Conservation (phyloP, 257 asterid species). For the Solanum chiquidenum region DNA sequence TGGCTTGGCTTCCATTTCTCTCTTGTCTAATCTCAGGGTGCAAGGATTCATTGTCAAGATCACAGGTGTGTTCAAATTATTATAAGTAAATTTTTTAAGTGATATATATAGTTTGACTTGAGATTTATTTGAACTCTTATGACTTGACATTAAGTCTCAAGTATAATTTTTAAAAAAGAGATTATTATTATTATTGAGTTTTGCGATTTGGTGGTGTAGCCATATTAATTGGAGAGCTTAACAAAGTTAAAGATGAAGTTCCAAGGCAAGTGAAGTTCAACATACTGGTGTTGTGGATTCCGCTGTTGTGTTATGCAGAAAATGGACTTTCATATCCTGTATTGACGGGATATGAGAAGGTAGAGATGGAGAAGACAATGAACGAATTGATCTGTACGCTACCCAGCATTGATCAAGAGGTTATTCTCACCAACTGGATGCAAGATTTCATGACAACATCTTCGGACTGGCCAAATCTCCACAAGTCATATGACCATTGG, state of each 20-base stretch:
- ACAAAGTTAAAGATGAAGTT: neutral
- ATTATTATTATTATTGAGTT: neutral
- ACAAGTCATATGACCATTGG: conserved; percentile 13
- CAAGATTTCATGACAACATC: conserved; percentile 12
- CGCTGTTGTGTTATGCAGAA: conserved; percentile 19
- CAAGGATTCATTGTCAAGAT: conserved; percentile 19
- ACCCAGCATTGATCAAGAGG: conserved; percentile 13
- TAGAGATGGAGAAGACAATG: conserved; percentile 17
- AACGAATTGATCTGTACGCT: conserved; percentile 6
- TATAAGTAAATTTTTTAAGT: neutral
- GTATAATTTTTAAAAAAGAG: neutral
- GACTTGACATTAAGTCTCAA: neutral
- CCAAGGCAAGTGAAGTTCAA: conserved; percentile 14
- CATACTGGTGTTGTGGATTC: conserved; percentile 14
- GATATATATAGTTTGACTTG: neutral
- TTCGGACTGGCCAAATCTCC: conserved; percentile 28
- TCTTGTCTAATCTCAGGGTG: conserved; percentile 9
- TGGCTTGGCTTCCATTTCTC: conserved; percentile 14
- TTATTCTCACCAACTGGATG: conserved; percentile 18
- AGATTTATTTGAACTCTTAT: neutral
- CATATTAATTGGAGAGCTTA: conserved; percentile 11
- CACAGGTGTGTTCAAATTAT: neutral
- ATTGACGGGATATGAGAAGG: conserved; percentile 14
- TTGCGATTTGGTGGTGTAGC: neutral
- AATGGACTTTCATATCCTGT: conserved; percentile 15